phyloP scores from a whole-genome alignment of 495 filamentous ascomycete genomes.

The Parachaetomium inaequale region DNA sequence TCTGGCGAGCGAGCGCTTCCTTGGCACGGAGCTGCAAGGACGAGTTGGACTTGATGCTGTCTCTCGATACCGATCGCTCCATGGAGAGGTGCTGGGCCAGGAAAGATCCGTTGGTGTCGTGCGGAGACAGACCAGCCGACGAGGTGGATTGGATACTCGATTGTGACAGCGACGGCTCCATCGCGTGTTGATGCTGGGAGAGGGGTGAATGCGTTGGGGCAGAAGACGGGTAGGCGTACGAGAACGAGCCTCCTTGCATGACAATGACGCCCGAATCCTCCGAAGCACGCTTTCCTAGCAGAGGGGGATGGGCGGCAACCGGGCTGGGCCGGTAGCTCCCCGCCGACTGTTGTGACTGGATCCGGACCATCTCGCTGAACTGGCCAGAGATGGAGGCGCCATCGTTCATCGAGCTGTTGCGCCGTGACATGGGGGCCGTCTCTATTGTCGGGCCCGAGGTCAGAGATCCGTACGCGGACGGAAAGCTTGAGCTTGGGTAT shows the following conservation, averaged over 20 bases:
- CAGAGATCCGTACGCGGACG: slow-evolving; percentile 44
- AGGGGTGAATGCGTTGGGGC: slow-evolving; percentile 30
- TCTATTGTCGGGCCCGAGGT: slow-evolving; percentile 43
- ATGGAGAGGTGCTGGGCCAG: slow-evolving; percentile 32
- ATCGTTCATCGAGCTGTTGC: slow-evolving; percentile 43
- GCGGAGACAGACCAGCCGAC: slow-evolving; percentile 4
- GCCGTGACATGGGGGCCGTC: slow-evolving; percentile 44
- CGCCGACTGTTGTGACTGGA: slow-evolving; percentile 42
- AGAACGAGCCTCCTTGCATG: slow-evolving; percentile 34
- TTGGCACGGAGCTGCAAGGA: slow-evolving; percentile 44
- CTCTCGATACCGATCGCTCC: slow-evolving; percentile 44
- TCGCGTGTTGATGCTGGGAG: slow-evolving; percentile 27
- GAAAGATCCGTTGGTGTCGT: slow-evolving; percentile 7
- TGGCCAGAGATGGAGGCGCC: slow-evolving; percentile 34
- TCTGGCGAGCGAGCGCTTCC: slow-evolving; percentile 38
- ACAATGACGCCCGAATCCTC: slow-evolving; percentile 32
- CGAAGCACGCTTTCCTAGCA: slow-evolving; percentile 34
- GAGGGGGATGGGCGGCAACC: slow-evolving; percentile 22
- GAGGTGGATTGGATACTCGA: slow-evolving; percentile 24
- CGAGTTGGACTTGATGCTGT: slow-evolving; percentile 41
- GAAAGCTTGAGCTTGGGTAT: slow-evolving; percentile 21
- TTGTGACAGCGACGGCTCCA: slow-evolving; percentile 39
- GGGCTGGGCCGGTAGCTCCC: slow-evolving; percentile 26
- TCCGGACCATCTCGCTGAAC: slow-evolving; percentile 42
- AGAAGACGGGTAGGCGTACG: slow-evolving; percentile 30